Base-by-base conservation (phyloP, 169 alveolate genomes). In the Plasmodium knowlesi region DNA sequence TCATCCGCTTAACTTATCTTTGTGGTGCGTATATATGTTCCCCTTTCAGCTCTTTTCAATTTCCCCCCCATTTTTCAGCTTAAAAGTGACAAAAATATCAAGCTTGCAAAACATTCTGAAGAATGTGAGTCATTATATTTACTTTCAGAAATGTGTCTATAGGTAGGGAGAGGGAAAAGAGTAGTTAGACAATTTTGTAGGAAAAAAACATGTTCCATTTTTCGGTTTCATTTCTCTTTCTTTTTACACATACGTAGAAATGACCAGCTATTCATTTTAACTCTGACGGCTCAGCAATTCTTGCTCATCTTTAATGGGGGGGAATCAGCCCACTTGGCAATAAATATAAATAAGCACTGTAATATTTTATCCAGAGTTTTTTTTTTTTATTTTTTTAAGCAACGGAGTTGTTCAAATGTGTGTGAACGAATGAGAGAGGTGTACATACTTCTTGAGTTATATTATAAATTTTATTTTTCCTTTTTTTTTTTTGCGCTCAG, bases 261-360 rank as follows among this genome's bases (percentile, higher is more conserved):
- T 10, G 61, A 14, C 67, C 8, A 73, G 28, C 61, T 84, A 73
- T 67, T 84, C 41, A 71, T 84, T 72, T 84, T 84, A 53, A 84
- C 93, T 1, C 41, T 84, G 25, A 84, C 93, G 57, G 84, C 84
- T 25, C 83, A 84, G 78, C 93, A 84, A 84, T 84, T 37, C 73
- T 53, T 84, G 84, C 72, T 84, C n/a, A 84, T 84, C 37, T 84
- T 19, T 34, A 84, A 72, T 37, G 84, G 54, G 34, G 84, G 54
- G 41, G 93, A 74, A 46, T 53, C 37, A 3, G 84, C 93, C 61
- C 78, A 73, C 67, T 72, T 84, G 79, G 93, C 93, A 72, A 84
- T 84, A 28, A 84, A 84, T 84, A 84, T 84, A 72, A 84, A 84
- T 46, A 53, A 84, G 78, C 79, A 84, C 16, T n/a, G 93, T 84